These are phyloP conservation scores for Gastrodia elata DNA, from an alignment of 106 monocot species.

Conservation along the genomic window DNA sequence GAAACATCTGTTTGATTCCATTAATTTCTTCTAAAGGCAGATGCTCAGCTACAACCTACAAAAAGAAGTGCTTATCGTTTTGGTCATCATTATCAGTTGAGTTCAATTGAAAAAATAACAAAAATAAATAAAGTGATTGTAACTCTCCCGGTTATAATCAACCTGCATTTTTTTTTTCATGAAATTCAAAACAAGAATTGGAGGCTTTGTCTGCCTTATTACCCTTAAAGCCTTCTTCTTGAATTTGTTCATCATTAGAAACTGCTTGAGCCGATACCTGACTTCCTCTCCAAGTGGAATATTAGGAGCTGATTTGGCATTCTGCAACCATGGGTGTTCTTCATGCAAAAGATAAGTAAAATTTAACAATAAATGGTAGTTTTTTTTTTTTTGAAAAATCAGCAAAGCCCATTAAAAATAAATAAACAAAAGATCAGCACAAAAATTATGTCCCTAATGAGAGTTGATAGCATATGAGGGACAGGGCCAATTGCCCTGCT, in stretches of 20 bases:
- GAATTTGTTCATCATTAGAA: constrained; percentile 82
- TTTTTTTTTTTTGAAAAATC: no score
- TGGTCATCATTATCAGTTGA: background rate
- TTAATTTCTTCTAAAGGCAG: constrained; percentile 46
- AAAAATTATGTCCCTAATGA: no score
- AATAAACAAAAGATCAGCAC: no score
- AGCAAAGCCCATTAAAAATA: no score
- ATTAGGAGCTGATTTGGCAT: constrained; percentile 43
- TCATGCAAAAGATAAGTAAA: constrained; percentile 14
- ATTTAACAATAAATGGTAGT: constrained; percentile 3
- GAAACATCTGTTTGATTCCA: constrained; percentile 48
- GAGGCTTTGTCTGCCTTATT: constrained; percentile 20
- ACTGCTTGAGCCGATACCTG: constrained; percentile 56
- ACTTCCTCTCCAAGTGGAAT: constrained; percentile 73
- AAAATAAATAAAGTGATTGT: background rate
- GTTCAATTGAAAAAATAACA: background rate
- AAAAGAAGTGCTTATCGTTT: background rate
- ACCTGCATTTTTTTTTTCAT: background rate
- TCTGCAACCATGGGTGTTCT: constrained; percentile 86
- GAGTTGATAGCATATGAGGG: no score
- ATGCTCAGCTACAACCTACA: constrained; percentile 48
- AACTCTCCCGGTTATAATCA: background rate
- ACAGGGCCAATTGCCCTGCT: no score
- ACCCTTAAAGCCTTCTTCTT: constrained; percentile 82
- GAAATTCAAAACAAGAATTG: background rate